These are phyloP conservation scores for Boletus eberwhitei DNA, from an alignment of 768 basidiomycete species.

Conservation along the genomic window DNA sequence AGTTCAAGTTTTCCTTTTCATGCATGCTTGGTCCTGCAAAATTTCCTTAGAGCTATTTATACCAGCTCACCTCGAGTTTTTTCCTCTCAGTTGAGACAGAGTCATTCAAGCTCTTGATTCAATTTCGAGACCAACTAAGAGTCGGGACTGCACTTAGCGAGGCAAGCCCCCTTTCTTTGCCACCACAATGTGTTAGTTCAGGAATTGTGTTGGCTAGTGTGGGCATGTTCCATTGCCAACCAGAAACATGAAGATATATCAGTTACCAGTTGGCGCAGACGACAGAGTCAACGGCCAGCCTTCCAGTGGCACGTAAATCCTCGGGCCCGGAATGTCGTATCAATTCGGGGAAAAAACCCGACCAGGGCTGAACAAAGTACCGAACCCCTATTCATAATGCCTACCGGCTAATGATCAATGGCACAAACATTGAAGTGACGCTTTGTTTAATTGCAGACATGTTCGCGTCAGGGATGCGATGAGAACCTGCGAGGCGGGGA, in stretches of 20 bases:
- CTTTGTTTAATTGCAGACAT: neutral
- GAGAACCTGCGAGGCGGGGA: neutral
- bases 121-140: neutral
- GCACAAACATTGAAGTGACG: neutral
- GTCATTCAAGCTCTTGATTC: neutral
- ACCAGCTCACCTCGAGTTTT: too few species aligned
- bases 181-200: too few species aligned
- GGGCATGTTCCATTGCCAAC: neutral
- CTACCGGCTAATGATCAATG: neutral
- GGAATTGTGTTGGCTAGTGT: neutral
- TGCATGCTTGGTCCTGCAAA: neutral
- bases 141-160: too few species aligned
- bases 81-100: neutral
- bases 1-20: too few species aligned
- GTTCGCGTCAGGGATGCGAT: neutral
- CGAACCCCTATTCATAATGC: neutral
- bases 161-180: too few species aligned
- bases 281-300: neutral
- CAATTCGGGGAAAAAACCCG: neutral
- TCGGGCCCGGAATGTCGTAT: neutral
- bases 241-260: neutral
- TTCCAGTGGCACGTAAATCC: neutral
- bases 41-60: neutral
- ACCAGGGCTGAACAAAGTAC: neutral
- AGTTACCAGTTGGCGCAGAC: neutral